phyloP scores from a whole-genome alignment of 208 protist genomes.

The Leishmania braziliensis region DNA sequence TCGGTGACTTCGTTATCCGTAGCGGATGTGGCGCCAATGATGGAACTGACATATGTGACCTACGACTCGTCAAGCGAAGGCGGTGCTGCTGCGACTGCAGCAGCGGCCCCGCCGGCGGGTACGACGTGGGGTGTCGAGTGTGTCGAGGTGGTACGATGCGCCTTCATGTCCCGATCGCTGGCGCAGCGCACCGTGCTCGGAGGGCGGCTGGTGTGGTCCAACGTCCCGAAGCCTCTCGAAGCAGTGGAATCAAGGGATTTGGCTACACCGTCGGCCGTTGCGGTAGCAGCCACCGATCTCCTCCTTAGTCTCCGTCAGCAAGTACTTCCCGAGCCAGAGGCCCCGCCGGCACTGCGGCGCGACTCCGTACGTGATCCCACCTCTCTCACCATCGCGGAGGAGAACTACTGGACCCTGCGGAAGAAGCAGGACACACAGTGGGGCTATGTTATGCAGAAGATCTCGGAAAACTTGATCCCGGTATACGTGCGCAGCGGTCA shows the following conservation, averaged over 20 bases:
- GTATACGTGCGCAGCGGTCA: neutral
- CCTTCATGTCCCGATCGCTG: slow-evolving; percentile 30
- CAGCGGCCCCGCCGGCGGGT: slow-evolving; percentile 1
- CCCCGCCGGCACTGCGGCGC: slow-evolving; percentile 14
- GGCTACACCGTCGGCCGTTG: neutral
- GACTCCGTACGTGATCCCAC: slow-evolving; percentile 2
- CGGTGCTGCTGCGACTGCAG: neutral
- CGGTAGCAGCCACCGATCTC: slow-evolving; percentile 19
- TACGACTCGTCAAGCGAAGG: slow-evolving; percentile 1
- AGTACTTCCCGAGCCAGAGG: slow-evolving; percentile 29
- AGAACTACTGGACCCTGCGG: slow-evolving; percentile 32
- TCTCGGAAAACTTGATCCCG: slow-evolving; percentile 27
- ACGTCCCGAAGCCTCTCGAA: slow-evolving; percentile 21
- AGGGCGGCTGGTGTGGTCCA: slow-evolving; percentile 23
- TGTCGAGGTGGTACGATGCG: slow-evolving; percentile 33
- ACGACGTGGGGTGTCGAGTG: slow-evolving; percentile 29
- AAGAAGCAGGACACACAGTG: slow-evolving; percentile 42
- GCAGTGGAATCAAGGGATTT: neutral
- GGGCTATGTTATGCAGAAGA: slow-evolving; percentile 29
- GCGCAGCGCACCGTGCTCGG: slow-evolving; percentile 28
- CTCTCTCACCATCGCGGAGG: slow-evolving; percentile 50
- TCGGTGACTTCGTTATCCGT: neutral
- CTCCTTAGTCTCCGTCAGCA: slow-evolving; percentile 29
- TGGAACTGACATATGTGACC: neutral
- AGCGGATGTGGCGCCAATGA: neutral